Conservation (phyloP, 2,329 filamentous ascomycete species). For the Fusarium sp. region DNA sequence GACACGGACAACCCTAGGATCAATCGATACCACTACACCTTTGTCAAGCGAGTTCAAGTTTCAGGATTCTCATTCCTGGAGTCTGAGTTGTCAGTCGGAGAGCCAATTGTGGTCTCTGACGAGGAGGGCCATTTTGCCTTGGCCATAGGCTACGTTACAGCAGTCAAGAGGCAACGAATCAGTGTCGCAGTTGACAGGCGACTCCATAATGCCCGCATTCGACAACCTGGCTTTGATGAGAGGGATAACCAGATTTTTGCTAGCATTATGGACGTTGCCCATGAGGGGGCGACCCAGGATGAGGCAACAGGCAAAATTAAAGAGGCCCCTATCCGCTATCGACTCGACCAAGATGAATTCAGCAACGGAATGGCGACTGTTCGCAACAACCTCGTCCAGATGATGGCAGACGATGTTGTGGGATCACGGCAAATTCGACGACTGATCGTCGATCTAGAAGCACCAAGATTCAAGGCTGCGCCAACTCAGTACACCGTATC, state of each 20-base stretch:
- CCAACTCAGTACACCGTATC: conserved; percentile 71
- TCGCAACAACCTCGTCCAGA: conserved; percentile 89
- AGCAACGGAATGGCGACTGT: conserved; percentile 97
- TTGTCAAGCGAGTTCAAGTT: conserved; percentile 73
- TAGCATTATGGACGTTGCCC: conserved; percentile 86
- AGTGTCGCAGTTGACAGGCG: conserved; percentile 90
- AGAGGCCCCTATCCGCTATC: conserved; percentile 72
- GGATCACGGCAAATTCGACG: conserved; percentile 77
- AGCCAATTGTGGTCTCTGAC: conserved; percentile 96
- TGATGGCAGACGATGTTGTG: conserved; percentile 83
- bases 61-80: conserved; percentile 85
- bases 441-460: conserved; percentile 79
- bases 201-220: conserved; percentile 85
- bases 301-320: conserved; percentile 62
- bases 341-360: conserved; percentile 97
- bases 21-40: conserved; percentile 88
- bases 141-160: conserved; percentile 88
- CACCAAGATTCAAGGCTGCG: conserved; percentile 76
- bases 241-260: conserved; percentile 83
- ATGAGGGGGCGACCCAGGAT: conserved; percentile 61
- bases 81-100: conserved; percentile 85
- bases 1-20: conserved; percentile 80
- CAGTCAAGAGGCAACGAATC: conserved; percentile 78
- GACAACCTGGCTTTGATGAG: conserved; percentile 78
- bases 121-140: conserved; percentile 95